Conservation (phyloP, 257 asterid species). For the Solanum sitiens region DNA sequence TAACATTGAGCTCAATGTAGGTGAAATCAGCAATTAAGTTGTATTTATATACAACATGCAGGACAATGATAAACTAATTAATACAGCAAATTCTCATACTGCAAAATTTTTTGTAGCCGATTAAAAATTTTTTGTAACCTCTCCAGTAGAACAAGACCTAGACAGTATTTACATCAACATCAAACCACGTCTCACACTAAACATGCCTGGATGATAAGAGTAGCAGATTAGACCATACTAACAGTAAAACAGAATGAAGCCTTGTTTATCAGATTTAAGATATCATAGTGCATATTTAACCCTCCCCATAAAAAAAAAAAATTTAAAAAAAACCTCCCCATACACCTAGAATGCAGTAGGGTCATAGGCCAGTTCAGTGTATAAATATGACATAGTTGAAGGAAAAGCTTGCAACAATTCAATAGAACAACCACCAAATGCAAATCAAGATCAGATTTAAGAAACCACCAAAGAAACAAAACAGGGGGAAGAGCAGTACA, state of each 20-base stretch:
- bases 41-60: background rate
- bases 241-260: background rate
- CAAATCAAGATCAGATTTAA: background rate
- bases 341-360: background rate
- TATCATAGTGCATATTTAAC: background rate
- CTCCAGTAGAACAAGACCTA: background rate
- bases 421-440: background rate
- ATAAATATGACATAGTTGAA: background rate
- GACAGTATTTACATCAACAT: background rate
- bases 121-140: background rate
- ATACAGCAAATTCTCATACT: background rate
- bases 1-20: background rate
- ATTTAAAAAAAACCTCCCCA: background rate
- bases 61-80: background rate
- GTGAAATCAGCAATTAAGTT: background rate
- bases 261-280: background rate
- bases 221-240: background rate
- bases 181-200: background rate
- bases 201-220: background rate
- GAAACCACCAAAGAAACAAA: conserved; percentile 1
- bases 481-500: background rate
- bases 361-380: background rate
- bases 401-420: background rate
- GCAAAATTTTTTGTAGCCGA: background rate
- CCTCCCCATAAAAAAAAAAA: background rate